phyloP scores from a whole-genome alignment of 1,284 basidiomycete species.

The Amylostereum areolatum region DNA sequence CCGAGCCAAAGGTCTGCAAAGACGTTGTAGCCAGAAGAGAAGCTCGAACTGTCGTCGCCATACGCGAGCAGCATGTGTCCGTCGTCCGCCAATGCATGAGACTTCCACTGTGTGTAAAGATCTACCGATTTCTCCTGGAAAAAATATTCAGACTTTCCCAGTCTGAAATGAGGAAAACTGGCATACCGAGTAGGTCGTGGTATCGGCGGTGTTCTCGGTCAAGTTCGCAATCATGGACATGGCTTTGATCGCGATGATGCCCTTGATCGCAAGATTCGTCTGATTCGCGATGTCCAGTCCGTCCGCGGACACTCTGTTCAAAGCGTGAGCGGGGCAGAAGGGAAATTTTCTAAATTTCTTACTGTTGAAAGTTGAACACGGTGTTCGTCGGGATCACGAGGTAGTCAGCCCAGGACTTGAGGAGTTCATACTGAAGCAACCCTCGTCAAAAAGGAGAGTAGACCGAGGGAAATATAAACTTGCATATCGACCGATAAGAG shows the following conservation, averaged over 20 bases:
- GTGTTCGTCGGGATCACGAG: too few species aligned
- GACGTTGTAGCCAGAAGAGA: slow-evolving; percentile 42
- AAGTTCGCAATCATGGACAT: slow-evolving; percentile 8
- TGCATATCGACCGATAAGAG: slow-evolving; percentile 8
- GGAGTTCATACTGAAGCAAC: neutral
- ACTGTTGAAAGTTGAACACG: too few species aligned
- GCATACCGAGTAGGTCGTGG: neutral
- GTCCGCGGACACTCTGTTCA: neutral
- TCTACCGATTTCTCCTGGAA: neutral
- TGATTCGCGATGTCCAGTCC: slow-evolving; percentile 2
- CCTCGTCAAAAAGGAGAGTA: neutral
- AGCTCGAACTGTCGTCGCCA: slow-evolving; percentile 16
- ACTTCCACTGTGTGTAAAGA: neutral
- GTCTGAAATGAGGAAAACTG: neutral
- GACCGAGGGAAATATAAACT: slow-evolving; percentile 2
- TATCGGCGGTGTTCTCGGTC: neutral
- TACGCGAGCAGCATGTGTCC: slow-evolving; percentile 16
- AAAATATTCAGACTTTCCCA: too few species aligned
- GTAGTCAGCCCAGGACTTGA: slow-evolving; percentile 2
- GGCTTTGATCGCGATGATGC: slow-evolving; percentile 17
- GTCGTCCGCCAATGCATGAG: slow-evolving; percentile 16
- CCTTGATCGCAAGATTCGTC: slow-evolving; percentile 14
- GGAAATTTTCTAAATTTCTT: too few species aligned
- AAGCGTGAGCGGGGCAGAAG: too few species aligned
- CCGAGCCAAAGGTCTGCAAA: slow-evolving; percentile 30